phyloP scores from a whole-genome alignment of 805 yeast species.

The Myxozyma udenii region DNA sequence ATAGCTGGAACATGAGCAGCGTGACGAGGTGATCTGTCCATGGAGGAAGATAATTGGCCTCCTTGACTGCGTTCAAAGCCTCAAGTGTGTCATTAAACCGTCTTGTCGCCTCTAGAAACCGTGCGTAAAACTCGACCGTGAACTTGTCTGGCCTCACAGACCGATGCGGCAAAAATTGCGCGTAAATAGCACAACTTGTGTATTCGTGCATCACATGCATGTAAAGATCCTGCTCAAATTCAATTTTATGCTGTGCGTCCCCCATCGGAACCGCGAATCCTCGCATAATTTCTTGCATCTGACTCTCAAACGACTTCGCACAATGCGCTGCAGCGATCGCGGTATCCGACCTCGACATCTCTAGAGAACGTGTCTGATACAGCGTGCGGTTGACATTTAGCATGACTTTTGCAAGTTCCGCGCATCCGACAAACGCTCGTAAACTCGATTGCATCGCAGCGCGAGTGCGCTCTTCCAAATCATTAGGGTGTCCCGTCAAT shows the following conservation, averaged over 20 bases:
- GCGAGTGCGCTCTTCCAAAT: not conserved
- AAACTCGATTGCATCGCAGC: conserved; percentile 2
- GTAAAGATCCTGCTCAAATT: conserved; percentile 12
- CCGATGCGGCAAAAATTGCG: conserved; percentile 13
- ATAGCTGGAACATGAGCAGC: conserved; percentile 8
- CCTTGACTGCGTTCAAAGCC: conserved; percentile 3
- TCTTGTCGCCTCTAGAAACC: conserved; percentile 11
- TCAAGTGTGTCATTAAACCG: conserved; percentile 1
- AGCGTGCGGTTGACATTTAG: conserved; percentile 12
- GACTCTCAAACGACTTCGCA: conserved; percentile 9
- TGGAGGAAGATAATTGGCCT: conserved; percentile 11
- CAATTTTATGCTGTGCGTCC: not conserved
- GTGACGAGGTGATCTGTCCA: conserved; percentile 16
- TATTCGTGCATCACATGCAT: not conserved
- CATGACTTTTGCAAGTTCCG: conserved; percentile 9
- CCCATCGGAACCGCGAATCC: not conserved
- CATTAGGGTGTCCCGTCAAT: not conserved
- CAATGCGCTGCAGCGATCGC: conserved; percentile 5
- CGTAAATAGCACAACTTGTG: conserved; percentile 4
- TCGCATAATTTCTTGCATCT: conserved; percentile 1
- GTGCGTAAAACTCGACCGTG: not conserved
- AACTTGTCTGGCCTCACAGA: not conserved
- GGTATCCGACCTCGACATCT: no score
- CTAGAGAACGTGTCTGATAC: conserved; percentile 3
- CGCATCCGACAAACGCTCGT: conserved; percentile 7